Evolutionary conservation across 192 early-diverging fungal genomes (phyloP).

Genomic region (Piromyces sp.): DNA sequence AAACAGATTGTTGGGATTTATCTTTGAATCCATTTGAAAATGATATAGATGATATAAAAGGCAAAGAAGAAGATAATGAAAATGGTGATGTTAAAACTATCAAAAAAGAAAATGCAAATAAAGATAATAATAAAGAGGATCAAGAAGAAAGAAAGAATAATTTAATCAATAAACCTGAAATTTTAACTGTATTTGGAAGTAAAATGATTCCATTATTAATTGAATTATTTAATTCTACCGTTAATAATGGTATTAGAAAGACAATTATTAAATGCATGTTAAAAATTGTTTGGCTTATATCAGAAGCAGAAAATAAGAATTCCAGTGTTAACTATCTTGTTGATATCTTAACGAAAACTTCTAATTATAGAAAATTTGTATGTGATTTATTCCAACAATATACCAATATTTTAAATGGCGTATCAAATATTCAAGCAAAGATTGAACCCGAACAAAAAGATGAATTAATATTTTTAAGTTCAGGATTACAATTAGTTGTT

Average conservation of each 20-base stretch:
- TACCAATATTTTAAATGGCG: constrained; percentile 7
- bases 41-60: background rate
- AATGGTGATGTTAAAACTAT: no score
- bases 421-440: background rate
- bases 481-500: background rate
- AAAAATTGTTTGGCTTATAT: constrained; percentile 30
- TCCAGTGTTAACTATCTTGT: constrained; percentile 24
- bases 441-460: background rate
- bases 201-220: constrained; percentile 49
- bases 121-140: background rate
- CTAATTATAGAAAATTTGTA: constrained; percentile 26
- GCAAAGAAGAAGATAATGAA: background rate
- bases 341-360: constrained; percentile 7
- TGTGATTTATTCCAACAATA: constrained; percentile 17
- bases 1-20: background rate
- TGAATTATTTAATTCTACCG: constrained; percentile 49
- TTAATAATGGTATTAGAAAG: constrained; percentile 38
- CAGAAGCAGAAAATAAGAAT: constrained; percentile 16
- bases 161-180: constrained; percentile 14
- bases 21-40: background rate
- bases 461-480: background rate
- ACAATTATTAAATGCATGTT: constrained; percentile 32
- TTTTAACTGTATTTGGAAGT: constrained; percentile 17
- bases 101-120: no score
- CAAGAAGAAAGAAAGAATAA: constrained; percentile 1